These are phyloP conservation scores for Truncatella angustata DNA, from an alignment of 2,329 filamentous ascomycete species.

Conservation along the genomic window DNA sequence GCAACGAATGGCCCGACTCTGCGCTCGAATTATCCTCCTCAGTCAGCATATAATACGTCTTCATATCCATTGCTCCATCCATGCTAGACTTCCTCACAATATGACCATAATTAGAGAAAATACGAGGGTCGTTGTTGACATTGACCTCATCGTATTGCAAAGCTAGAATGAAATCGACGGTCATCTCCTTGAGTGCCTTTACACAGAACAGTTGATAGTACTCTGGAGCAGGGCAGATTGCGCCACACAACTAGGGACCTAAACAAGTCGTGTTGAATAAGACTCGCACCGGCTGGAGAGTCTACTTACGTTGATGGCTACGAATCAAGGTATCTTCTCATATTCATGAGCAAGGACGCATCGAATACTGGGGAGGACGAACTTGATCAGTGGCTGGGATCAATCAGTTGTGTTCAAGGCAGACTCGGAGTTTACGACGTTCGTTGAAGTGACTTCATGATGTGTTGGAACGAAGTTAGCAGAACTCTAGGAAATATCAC, in stretches of 20 bases:
- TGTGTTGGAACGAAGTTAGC: slow-evolving; percentile 56
- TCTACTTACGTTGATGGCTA: too few species aligned
- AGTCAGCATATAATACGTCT: slow-evolving; percentile 44
- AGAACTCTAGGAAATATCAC: slow-evolving; percentile 63
- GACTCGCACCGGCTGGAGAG: too few species aligned
- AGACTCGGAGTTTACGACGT: slow-evolving; percentile 43
- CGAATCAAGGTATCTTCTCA: too few species aligned
- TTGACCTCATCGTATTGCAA: slow-evolving; percentile 56
- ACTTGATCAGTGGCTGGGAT: slow-evolving; percentile 26
- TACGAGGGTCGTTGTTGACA: slow-evolving; percentile 57
- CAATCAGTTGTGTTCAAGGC: slow-evolving; percentile 49
- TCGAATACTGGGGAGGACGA: too few species aligned
- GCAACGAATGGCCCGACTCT: slow-evolving; percentile 35
- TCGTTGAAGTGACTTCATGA: slow-evolving; percentile 52
- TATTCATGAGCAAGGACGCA: too few species aligned
- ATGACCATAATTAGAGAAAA: slow-evolving; percentile 64
- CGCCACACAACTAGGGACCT: slow-evolving; percentile 61
- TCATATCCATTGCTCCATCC: slow-evolving; percentile 60
- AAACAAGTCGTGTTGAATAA: slow-evolving; percentile 61
- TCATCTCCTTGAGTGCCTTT: slow-evolving; percentile 38
- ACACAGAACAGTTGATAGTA: slow-evolving; percentile 58
- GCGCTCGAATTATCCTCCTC: slow-evolving; percentile 29
- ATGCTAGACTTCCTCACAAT: slow-evolving; percentile 58
- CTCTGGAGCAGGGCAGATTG: slow-evolving; percentile 49
- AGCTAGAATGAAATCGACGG: slow-evolving; percentile 57